A percentile compares a stretch with the other conserved stretches of the same genome.
phyloP scores from a whole-genome alignment of 1,284 basidiomycete genomes.

The Fomes fomentarius region DNA sequence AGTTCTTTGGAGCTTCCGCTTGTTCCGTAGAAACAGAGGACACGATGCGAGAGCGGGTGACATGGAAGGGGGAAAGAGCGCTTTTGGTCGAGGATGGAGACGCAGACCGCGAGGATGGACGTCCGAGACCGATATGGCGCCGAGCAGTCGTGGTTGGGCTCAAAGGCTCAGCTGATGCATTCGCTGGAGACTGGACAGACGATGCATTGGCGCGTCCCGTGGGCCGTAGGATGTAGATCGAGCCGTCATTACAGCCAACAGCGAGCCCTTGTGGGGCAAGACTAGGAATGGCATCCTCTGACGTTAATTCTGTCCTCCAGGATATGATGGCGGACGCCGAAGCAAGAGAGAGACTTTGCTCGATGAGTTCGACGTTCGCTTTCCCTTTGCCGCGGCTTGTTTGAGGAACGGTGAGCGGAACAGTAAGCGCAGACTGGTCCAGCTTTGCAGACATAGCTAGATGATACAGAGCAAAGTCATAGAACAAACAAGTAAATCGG shows the following conservation, averaged over 20 bases:
- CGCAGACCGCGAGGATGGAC: conserved; percentile 34
- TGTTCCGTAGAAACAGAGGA: conserved; percentile 69
- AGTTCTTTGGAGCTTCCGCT: conserved; percentile 73
- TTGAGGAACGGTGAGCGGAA: conserved; percentile 10
- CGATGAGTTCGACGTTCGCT: conserved; percentile 3
- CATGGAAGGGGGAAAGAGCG: conserved; percentile 35
- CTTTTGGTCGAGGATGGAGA: conserved; percentile 36
- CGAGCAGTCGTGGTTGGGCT: conserved; percentile 32
- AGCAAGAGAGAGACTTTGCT: conserved; percentile 19
- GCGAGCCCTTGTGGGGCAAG: conserved; percentile 22
- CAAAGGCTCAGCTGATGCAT: background rate
- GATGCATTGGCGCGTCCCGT: background rate
- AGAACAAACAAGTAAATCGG: too few relatives aligned
- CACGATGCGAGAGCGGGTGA: conserved; percentile 57
- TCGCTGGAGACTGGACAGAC: conserved; percentile 2
- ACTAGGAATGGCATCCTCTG: too few relatives aligned
- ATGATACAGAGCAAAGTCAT: too few relatives aligned
- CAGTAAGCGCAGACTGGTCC: conserved; percentile 6
- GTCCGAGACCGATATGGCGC: conserved; percentile 30
- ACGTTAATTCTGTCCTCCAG: conserved; percentile 18
- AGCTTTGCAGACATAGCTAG: conserved; percentile 9
- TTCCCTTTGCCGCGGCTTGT: background rate
- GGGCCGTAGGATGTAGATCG: conserved; percentile 35
- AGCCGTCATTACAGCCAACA: conserved; percentile 40
- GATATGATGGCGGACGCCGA: conserved; percentile 15